phyloP scores from a whole-genome alignment of 2,329 filamentous ascomycete species.

The Alternaria solani region DNA sequence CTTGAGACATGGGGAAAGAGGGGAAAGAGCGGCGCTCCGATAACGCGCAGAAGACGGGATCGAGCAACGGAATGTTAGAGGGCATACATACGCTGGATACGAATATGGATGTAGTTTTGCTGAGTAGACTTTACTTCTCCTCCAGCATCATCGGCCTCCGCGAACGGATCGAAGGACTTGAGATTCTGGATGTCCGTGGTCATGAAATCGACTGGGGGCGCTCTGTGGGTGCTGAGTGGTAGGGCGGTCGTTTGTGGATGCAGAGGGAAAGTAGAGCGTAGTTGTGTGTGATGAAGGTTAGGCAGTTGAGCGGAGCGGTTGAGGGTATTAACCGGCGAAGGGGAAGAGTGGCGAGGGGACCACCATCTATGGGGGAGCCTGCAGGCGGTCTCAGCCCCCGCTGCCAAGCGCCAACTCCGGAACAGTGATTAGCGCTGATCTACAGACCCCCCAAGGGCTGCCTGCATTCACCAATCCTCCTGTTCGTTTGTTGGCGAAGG shows the following conservation, averaged over 20 bases:
- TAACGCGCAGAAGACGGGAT: background rate
- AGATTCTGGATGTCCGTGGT: slow-evolving; percentile 57
- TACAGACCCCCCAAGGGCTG: background rate
- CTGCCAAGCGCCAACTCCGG: slow-evolving; percentile 11
- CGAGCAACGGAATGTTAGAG: slow-evolving; percentile 37
- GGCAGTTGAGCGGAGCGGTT: slow-evolving; percentile 1
- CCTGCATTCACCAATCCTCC: background rate
- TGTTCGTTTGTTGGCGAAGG: background rate
- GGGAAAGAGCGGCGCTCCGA: background rate
- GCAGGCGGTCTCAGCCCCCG: slow-evolving; percentile 18
- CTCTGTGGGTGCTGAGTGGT: slow-evolving; percentile 31
- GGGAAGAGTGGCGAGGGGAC: slow-evolving; percentile 18
- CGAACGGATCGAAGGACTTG: slow-evolving; percentile 84
- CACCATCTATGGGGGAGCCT: slow-evolving; percentile 4
- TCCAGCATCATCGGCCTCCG: slow-evolving; percentile 99
- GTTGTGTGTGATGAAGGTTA: slow-evolving; percentile 7
- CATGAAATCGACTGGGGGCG: slow-evolving; percentile 46
- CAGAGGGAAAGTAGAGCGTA: slow-evolving; percentile 10
- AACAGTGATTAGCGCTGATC: slow-evolving; percentile 7
- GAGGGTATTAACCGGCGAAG: slow-evolving; percentile 16
- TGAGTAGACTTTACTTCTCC: slow-evolving; percentile 87
- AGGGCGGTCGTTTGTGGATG: slow-evolving; percentile 13
- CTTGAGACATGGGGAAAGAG: background rate
- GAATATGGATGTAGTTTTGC: slow-evolving; percentile 99
- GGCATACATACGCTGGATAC: slow-evolving; percentile 86